Evolutionary conservation across 306 rosid species (phyloP).

Genomic region (Senna siamea): DNA sequence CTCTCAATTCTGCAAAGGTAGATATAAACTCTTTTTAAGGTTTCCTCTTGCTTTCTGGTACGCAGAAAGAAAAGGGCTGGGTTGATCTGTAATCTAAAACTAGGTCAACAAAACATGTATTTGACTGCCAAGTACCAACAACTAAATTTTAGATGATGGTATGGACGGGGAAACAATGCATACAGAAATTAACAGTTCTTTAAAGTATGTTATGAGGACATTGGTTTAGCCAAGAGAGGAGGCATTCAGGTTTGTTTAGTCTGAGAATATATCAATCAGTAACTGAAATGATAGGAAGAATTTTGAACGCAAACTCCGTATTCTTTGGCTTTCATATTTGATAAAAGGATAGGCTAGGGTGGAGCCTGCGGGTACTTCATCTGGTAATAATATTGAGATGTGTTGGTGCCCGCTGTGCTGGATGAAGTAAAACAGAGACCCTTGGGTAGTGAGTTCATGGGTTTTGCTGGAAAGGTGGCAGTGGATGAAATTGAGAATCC

Average conservation of each 20-base stretch:
- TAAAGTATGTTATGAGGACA: slow-evolving; percentile 14
- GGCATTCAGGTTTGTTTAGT: slow-evolving; percentile 16
- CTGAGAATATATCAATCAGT: slow-evolving; percentile 40
- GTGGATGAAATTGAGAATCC: slow-evolving; percentile 94
- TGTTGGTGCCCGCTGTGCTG: slow-evolving; percentile 36
- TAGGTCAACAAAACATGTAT: slow-evolving; percentile 15
- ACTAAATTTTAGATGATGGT: neutral
- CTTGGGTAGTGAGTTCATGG: slow-evolving; percentile 47
- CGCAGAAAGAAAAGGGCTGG: no score
- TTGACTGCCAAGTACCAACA: slow-evolving; percentile 1
- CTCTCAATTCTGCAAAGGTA: slow-evolving; percentile 1
- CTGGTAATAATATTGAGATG: slow-evolving; percentile 56
- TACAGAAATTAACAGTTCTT: slow-evolving; percentile 28
- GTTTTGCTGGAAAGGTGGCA: slow-evolving; percentile 54
- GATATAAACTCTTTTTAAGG: neutral
- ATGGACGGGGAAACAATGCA: slow-evolving; percentile 19
- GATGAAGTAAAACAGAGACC: slow-evolving; percentile 60
- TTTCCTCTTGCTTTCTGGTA: slow-evolving; percentile 5
- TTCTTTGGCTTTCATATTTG: slow-evolving; percentile 10
- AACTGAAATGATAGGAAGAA: slow-evolving; percentile 47
- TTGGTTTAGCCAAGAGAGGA: slow-evolving; percentile 24
- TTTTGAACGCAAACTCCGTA: slow-evolving; percentile 29
- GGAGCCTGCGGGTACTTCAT: slow-evolving; percentile 58
- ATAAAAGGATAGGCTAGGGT: slow-evolving; percentile 40
- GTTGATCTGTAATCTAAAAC: slow-evolving; percentile 7